phyloP scores from a whole-genome alignment of 1,284 basidiomycete species.

The Tylopilus orsonianus region DNA sequence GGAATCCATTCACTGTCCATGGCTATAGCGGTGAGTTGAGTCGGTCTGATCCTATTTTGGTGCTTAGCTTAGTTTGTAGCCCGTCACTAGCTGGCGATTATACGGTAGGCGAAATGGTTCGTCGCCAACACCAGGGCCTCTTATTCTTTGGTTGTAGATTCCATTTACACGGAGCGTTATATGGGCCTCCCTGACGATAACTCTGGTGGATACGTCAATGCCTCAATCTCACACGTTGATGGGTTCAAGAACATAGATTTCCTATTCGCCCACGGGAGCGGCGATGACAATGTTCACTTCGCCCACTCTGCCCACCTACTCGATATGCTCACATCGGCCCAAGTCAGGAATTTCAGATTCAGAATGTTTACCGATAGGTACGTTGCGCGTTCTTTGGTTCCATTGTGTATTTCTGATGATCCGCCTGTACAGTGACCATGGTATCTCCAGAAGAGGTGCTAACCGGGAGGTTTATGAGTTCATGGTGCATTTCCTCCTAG shows the following conservation, averaged over 20 bases:
- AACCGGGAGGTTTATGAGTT: constrained; percentile 85
- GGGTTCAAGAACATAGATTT: constrained; percentile 81
- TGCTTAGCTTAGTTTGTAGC: constrained; percentile 42
- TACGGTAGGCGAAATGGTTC: constrained; percentile 59
- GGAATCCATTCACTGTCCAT: constrained; percentile 88
- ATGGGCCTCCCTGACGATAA: constrained; percentile 85
- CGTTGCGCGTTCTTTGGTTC: constrained; percentile 23
- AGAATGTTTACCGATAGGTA: constrained; percentile 96
- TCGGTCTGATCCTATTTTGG: not conserved
- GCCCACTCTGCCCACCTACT: constrained; percentile 88
- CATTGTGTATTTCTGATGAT: constrained; percentile 13
- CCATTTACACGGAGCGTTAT: constrained; percentile 95
- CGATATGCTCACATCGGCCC: constrained; percentile 83
- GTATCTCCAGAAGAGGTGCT: constrained; percentile 72
- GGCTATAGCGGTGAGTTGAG: constrained; percentile 74
- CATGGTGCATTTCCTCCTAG: constrained; percentile 79
- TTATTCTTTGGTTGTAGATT: constrained; percentile 49
- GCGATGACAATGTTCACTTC: constrained; percentile 94
- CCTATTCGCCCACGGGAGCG: constrained; percentile 88
- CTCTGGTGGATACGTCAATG: constrained; percentile 78
- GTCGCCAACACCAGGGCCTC: constrained; percentile 1
- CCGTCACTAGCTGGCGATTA: constrained; percentile 83
- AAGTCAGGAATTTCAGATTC: constrained; percentile 82
- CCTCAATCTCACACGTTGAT: constrained; percentile 82
- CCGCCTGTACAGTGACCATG: constrained; percentile 63